Evolutionary conservation across 176 grass and related monocot genomes (phyloP).

Genomic region (Triticum turgidum): DNA sequence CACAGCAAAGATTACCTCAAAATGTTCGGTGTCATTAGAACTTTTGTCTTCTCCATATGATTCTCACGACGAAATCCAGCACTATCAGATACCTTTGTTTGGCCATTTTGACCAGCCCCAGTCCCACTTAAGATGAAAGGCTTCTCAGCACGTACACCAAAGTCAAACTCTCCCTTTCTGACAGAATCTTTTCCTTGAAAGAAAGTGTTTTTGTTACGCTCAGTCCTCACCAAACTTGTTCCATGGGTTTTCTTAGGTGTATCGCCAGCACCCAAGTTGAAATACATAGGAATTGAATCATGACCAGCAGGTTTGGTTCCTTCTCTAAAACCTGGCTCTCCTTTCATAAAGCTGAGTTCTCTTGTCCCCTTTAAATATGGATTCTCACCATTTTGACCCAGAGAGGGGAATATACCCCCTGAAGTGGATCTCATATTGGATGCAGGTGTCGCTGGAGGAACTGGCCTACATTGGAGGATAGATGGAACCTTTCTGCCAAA

Average conservation of each 20-base stretch:
- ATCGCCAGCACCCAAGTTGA: constrained; percentile 42
- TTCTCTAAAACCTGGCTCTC: constrained; percentile 41
- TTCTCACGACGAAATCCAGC: constrained; percentile 19
- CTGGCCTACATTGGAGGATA: constrained; percentile 45
- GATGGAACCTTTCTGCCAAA: constrained; percentile 54
- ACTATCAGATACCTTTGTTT: constrained; percentile 30
- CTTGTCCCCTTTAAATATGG: constrained; percentile 39
- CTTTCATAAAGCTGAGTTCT: constrained; percentile 37
- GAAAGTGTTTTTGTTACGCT: constrained; percentile 31
- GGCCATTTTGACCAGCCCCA: constrained; percentile 27
- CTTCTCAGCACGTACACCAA: constrained; percentile 39
- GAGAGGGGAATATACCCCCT: constrained; percentile 34
- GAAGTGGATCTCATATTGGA: constrained; percentile 40
- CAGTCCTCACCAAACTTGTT: constrained; percentile 38
- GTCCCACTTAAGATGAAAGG: constrained; percentile 41
- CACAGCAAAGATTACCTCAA: constrained; percentile 39
- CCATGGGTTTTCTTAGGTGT: constrained; percentile 37
- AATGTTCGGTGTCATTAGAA: constrained; percentile 23
- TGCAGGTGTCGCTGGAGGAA: constrained; percentile 28
- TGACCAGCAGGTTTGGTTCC: constrained; percentile 34
- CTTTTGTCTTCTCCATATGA: constrained; percentile 20
- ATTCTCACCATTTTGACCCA: constrained; percentile 38
- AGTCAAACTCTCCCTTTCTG: constrained; percentile 44
- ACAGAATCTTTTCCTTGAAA: constrained; percentile 45
- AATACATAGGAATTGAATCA: constrained; percentile 38